phyloP scores from a whole-genome alignment of 2,329 filamentous ascomycete species.

The Leptoxyphium fumago region DNA sequence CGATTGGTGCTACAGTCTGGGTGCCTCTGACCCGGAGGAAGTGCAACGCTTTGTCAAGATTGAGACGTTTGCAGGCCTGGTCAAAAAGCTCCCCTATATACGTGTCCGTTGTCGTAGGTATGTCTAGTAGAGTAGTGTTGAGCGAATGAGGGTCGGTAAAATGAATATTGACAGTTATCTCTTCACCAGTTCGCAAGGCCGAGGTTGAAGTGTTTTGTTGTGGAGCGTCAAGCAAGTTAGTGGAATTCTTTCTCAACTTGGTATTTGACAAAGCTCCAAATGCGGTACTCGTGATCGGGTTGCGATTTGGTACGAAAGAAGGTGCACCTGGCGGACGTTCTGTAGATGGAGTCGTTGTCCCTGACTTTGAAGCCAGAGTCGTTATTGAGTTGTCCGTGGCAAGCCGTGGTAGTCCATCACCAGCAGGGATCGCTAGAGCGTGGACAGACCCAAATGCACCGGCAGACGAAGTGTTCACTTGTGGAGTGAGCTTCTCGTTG shows the following conservation, averaged over 20 bases:
- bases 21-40: constrained; percentile 64
- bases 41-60: constrained; percentile 64
- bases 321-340: constrained; percentile 16
- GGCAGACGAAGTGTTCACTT: constrained; percentile 33
- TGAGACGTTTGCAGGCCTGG: constrained; percentile 59
- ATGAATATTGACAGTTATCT: constrained; percentile 58
- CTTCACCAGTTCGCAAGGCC: constrained; percentile 47
- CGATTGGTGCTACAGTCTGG: constrained; percentile 58
- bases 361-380: constrained; percentile 18
- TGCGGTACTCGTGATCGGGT: constrained; percentile 36
- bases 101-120: constrained; percentile 67
- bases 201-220: constrained; percentile 27
- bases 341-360: constrained; percentile 17
- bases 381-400: constrained; percentile 21
- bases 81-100: constrained; percentile 74
- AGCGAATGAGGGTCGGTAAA: constrained; percentile 53
- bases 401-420: constrained; percentile 4
- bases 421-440: background rate
- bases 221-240: constrained; percentile 28
- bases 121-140: constrained; percentile 53
- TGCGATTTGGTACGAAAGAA: constrained; percentile 27
- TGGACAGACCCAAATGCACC: background rate
- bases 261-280: constrained; percentile 29
- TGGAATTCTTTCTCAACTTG: constrained; percentile 28
- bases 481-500: constrained; percentile 53